Conservation (phyloP, 352 stramenopile species). For the Pythium dissimile region DNA sequence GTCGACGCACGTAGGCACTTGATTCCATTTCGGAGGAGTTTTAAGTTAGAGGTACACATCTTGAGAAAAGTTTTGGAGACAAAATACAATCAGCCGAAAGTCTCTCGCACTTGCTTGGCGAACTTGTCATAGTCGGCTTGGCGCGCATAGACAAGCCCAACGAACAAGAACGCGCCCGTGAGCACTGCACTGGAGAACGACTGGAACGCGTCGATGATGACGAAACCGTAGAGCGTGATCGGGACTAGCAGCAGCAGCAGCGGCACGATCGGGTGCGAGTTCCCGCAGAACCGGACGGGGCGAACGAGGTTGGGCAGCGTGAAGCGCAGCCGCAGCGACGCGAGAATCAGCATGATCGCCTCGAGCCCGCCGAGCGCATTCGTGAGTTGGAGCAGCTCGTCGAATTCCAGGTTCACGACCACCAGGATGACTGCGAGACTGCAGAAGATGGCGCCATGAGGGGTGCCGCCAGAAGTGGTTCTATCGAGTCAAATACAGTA, state of each 20-base stretch:
- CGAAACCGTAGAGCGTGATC: constrained; percentile 29
- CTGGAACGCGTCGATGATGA: constrained; percentile 37
- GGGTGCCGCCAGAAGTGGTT: constrained; percentile 18
- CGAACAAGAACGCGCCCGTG: constrained; percentile 42
- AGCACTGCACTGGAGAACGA: constrained; percentile 39
- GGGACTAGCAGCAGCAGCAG: constrained; percentile 33
- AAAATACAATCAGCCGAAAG: neutral
- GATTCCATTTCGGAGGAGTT: no score
- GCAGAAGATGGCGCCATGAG: constrained; percentile 47
- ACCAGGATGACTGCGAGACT: constrained; percentile 58
- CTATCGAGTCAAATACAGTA: no score
- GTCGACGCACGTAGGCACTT: constrained; percentile 11
- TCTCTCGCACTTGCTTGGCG: constrained; percentile 4
- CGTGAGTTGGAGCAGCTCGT: constrained; percentile 50
- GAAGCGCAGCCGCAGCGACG: constrained; percentile 38
- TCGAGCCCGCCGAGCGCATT: constrained; percentile 49
- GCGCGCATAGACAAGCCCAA: constrained; percentile 44
- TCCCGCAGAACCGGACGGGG: constrained; percentile 42
- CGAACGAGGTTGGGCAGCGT: constrained; percentile 30
- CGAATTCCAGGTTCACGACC: constrained; percentile 44
- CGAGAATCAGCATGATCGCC: constrained; percentile 36
- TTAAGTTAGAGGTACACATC: no score
- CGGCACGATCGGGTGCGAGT: constrained; percentile 28
- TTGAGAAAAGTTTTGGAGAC: neutral
- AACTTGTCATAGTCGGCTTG: constrained; percentile 50